A percentile compares a stretch with the other conserved stretches of the same genome.
Evolutionary conservation across 1,284 basidiomycete genomes (phyloP).

Genomic region (Irpex sp.): DNA sequence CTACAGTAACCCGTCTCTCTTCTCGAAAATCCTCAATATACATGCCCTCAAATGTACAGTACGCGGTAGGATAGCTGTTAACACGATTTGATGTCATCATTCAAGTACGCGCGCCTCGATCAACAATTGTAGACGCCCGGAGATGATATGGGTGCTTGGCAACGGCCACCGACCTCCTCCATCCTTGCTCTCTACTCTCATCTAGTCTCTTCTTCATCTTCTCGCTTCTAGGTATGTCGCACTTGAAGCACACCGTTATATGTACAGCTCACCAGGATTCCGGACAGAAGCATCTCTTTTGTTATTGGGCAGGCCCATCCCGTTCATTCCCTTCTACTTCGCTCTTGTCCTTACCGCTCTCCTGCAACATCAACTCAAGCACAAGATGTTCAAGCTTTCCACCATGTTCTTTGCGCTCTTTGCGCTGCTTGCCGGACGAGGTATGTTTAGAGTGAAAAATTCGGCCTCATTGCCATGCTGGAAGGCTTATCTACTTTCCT

Average conservation of each 20-base stretch:
- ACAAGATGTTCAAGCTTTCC: constrained; percentile 9
- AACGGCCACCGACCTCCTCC: not conserved
- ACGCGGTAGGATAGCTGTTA: no score
- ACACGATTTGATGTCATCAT: not conserved
- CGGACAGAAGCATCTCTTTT: not conserved
- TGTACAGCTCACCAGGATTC: not conserved
- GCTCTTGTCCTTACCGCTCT: not conserved
- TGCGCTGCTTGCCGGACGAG: constrained; percentile 17
- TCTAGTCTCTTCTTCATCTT: not conserved
- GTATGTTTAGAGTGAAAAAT: constrained; percentile 11
- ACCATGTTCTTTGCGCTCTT: constrained; percentile 30
- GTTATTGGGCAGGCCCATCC: not conserved
- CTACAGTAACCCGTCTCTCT: no score
- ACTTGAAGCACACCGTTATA: no score
- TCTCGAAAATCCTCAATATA: no score
- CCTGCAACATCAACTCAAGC: not conserved
- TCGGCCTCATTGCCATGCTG: not conserved
- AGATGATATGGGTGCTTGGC: not conserved
- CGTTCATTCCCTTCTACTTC: not conserved
- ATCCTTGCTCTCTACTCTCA: not conserved
- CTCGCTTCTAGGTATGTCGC: not conserved
- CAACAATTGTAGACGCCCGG: not conserved
- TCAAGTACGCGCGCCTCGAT: not conserved
- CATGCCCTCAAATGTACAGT: no score
- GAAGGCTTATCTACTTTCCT: constrained; percentile 29